Base-by-base conservation (phyloP, 2,329 filamentous ascomycete genomes). In the Chaetomiaceae sp. region DNA sequence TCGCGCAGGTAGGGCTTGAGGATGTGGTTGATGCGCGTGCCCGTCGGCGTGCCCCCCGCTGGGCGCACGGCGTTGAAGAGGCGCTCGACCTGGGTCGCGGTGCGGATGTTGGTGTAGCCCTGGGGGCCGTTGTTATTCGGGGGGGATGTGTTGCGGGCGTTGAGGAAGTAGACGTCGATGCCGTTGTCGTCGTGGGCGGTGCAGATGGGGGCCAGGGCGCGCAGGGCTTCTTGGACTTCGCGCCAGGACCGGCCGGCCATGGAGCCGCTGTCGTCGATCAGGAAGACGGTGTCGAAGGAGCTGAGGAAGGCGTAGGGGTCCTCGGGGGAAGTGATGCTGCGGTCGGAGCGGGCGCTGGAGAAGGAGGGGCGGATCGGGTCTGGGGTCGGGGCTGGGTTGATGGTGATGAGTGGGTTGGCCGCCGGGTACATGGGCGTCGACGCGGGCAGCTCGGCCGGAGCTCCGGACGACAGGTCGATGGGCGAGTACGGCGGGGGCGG, bases 121-220 rank as follows among this genome's bases (percentile, higher is more conserved):
- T 72, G 68, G 0, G 67, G 64, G 1, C 70, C 65, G 42, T 70
- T 65, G 0, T 50, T 48, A 20, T 6, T n/a, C 29, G 29, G 5
- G 29, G 29, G 2, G 29, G 19, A 12, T 3, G 32, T 6, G 26
- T 42, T 63, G 51, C 68, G 63, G 60, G 61, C 85, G 68, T 97
- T 96, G 30, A 97, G 72, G 65, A 97, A 97, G 74, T 87, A 89
- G 53, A 97, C 72, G 61, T 97, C 91, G 56, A 97, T 82, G 18
- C 91, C 91, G 64, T 96, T 87, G 1, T 72, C 68, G 62, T 97
- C 91, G 63, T 86, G 82, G 4, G 71, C 63, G 1, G 87, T 86
- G 67, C 90, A 94, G 59, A 95, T 84, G 0, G 88, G 88, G 0
- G 88, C 78, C 59, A 97, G 89, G 38, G 79, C 73, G 26, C 75